A percentile compares a stretch with the other conserved stretches of the same genome.
Conservation (phyloP, 805 yeast genomes). For the Priceomyces medius region DNA sequence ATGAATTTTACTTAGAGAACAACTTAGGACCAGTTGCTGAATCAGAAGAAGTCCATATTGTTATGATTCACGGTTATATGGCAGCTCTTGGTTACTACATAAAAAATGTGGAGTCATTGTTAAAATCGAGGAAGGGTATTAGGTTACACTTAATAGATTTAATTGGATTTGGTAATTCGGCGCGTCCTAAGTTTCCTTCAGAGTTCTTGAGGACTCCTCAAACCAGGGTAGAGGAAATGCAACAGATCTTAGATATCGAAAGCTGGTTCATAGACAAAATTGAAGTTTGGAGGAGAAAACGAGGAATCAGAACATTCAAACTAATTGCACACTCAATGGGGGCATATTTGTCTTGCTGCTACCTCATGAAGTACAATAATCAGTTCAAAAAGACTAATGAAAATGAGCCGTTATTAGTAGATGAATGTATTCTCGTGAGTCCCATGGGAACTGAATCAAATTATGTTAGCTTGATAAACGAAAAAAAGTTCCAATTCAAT, state of each 20-base stretch:
- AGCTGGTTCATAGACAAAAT: constrained; percentile 42
- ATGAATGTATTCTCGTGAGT: constrained; percentile 30
- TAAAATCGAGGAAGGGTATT: constrained; percentile 30
- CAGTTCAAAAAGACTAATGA: constrained; percentile 7
- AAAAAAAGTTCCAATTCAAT: constrained; percentile 29
- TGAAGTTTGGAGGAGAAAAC: constrained; percentile 33
- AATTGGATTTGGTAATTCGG: constrained; percentile 45
- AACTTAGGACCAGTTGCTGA: constrained; percentile 10
- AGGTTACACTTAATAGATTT: constrained; percentile 39
- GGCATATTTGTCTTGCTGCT: constrained; percentile 40
- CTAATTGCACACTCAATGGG: constrained; percentile 45
- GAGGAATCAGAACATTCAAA: constrained; percentile 25
- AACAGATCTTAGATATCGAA: constrained; percentile 33
- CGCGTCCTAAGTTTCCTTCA: constrained; percentile 37
- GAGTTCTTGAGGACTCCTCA: constrained; percentile 22
- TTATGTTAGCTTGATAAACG: constrained; percentile 31
- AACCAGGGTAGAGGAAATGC: constrained; percentile 22
- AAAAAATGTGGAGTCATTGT: constrained; percentile 35
- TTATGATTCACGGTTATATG: constrained; percentile 44
- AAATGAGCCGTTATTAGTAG: constrained; percentile 16
- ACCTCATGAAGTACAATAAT: constrained; percentile 38
- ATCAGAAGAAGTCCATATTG: constrained; percentile 22
- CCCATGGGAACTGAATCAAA: constrained; percentile 47
- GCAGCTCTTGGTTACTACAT: constrained; percentile 44
- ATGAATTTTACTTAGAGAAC: constrained; percentile 35